These are phyloP conservation scores for Gracilaria gracilis DNA, from an alignment of 23 red algal genomes.

Conservation along the genomic window DNA sequence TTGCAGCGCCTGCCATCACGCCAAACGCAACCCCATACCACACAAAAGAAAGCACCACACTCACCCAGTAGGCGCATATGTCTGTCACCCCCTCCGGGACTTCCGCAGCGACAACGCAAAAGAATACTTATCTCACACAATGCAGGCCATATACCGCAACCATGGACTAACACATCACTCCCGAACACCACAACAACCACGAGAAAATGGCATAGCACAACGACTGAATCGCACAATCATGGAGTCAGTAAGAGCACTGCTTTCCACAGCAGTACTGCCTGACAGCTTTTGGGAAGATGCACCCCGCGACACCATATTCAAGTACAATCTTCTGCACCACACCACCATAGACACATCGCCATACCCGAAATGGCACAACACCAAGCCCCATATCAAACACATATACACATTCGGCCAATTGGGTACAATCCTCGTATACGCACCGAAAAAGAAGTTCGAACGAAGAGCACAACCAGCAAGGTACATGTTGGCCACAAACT, in stretches of 20 bases:
- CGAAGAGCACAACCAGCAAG: neutral
- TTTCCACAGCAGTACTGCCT: neutral
- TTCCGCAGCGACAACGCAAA: slow-evolving; percentile 11
- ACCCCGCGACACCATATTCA: neutral
- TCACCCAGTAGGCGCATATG: neutral
- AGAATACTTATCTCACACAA: slow-evolving; percentile 7
- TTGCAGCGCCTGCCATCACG: too few relatives aligned
- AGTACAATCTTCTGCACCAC: slow-evolving; percentile 21
- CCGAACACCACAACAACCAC: slow-evolving; percentile 23
- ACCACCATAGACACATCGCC: neutral
- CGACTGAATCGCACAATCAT: slow-evolving; percentile 24
- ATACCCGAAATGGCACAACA: neutral
- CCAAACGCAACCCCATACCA: too few relatives aligned
- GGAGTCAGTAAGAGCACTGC: slow-evolving; percentile 3
- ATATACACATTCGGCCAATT: slow-evolving; percentile 26
- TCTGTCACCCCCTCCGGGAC: neutral
- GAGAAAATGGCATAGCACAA: neutral
- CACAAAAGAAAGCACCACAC: neutral
- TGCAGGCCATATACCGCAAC: neutral
- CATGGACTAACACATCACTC: neutral
- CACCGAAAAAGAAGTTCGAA: slow-evolving; percentile 18
- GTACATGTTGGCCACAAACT: neutral
- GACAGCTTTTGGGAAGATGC: slow-evolving; percentile 26
- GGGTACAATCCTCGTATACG: neutral
- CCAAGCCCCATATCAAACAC: neutral